Percentiles rank a stretch among this genome's conserved stretches.
phyloP scores from a whole-genome alignment of 257 asterid genomes.

The Verbena officinalis region DNA sequence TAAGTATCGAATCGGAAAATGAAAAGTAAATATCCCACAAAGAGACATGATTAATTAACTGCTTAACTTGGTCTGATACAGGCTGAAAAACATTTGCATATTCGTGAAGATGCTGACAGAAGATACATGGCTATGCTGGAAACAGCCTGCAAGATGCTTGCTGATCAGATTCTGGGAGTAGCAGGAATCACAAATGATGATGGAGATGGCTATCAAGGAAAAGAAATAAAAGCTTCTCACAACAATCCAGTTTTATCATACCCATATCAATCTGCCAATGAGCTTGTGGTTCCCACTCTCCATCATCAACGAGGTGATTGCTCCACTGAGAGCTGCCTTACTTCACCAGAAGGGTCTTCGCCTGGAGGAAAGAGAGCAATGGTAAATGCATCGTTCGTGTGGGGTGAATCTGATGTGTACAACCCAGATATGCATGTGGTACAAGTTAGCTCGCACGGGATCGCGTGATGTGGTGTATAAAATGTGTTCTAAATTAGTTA shows the following conservation, averaged over 20 bases:
- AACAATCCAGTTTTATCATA: slow-evolving; percentile 33
- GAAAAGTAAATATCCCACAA: not conserved
- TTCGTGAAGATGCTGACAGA: slow-evolving; percentile 77
- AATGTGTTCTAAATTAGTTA: slow-evolving; percentile 3
- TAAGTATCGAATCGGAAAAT: too few relatives aligned
- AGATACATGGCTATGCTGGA: slow-evolving; percentile 78
- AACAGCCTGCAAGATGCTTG: slow-evolving; percentile 78
- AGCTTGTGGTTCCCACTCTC: slow-evolving; percentile 42
- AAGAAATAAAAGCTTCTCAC: slow-evolving; percentile 37
- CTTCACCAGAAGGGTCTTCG: slow-evolving; percentile 65
- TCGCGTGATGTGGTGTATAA: slow-evolving; percentile 47
- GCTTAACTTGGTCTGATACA: slow-evolving; percentile 32
- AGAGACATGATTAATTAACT: not conserved
- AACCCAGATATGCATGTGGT: slow-evolving; percentile 40
- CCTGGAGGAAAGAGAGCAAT: slow-evolving; percentile 50
- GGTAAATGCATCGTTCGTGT: slow-evolving; percentile 45
- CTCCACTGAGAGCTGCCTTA: slow-evolving; percentile 80
- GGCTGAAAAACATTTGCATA: slow-evolving; percentile 85
- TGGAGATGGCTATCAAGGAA: slow-evolving; percentile 44
- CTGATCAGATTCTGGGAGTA: slow-evolving; percentile 70
- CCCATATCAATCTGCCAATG: slow-evolving; percentile 45
- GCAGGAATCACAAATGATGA: slow-evolving; percentile 38
- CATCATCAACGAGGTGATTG: slow-evolving; percentile 53
- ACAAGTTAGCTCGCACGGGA: slow-evolving; percentile 45
- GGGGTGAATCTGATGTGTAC: slow-evolving; percentile 56